A percentile compares a stretch with the other conserved stretches of the same genome.
Conservation (phyloP, 768 basidiomycete genomes). For the Russula earlei region DNA sequence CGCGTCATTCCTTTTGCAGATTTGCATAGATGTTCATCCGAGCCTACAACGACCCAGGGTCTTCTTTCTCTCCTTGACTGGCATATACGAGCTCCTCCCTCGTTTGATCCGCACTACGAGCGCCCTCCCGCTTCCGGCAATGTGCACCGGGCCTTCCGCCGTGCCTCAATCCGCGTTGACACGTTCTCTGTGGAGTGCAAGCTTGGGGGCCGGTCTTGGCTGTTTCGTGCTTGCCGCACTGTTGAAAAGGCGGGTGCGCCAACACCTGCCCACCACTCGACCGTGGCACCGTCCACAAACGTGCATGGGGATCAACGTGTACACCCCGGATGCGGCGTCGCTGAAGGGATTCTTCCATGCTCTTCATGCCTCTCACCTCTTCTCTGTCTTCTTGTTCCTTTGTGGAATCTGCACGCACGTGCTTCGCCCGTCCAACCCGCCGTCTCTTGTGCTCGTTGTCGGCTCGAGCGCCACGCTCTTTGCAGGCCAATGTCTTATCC, state of each 20-base stretch:
- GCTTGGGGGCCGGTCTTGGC: not conserved
- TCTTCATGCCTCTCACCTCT: not conserved
- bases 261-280: not conserved
- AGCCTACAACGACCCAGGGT: not conserved
- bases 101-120: not conserved
- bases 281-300: not conserved
- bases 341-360: not conserved
- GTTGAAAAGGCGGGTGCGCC: not conserved
- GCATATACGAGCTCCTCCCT: not conserved
- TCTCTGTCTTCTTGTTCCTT: slow-evolving; percentile 1
- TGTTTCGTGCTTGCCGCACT: not conserved
- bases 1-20: not conserved
- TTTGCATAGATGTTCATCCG: not conserved
- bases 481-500: not conserved
- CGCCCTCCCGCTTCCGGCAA: not conserved
- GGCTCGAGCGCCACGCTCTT: not conserved
- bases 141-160: no score
- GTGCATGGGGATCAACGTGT: no score
- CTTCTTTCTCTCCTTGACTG: not conserved
- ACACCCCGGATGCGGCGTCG: no score
- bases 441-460: not conserved
- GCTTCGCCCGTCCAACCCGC: not conserved
- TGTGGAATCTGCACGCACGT: not conserved
- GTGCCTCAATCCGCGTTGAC: not conserved
- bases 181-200: not conserved